Evolutionary conservation across 768 basidiomycete genomes (phyloP).

Genomic region (Cyclocybe aegerita): DNA sequence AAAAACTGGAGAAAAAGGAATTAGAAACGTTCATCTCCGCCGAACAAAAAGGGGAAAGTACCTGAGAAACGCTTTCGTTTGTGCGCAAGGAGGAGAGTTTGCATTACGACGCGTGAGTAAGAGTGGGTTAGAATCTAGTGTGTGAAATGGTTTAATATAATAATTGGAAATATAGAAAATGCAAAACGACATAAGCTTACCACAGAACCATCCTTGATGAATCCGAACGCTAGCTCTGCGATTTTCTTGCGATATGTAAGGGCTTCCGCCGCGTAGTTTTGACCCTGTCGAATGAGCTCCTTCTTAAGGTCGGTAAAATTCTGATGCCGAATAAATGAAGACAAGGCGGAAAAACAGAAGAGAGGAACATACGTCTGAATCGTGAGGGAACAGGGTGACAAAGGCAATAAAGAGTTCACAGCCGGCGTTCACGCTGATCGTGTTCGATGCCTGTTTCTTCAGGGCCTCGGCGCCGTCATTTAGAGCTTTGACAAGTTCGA

Average conservation of each 20-base stretch:
- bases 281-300: conserved; percentile 80
- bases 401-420: conserved; percentile 90
- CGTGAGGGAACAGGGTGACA: conserved; percentile 81
- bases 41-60: conserved; percentile 21
- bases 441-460: conserved; percentile 63
- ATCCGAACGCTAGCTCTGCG: conserved; percentile 82
- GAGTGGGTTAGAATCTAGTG: conserved; percentile 93
- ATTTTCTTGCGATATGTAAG: conserved; percentile 88
- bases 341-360: conserved; percentile 1
- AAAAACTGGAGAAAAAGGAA: conserved; percentile 57
- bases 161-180: conserved; percentile 2
- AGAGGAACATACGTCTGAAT: conserved; percentile 61
- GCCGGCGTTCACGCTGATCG: conserved; percentile 85
- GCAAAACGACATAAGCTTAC: conserved; percentile 36
- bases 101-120: conserved; percentile 94
- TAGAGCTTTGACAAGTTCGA: conserved; percentile 85
- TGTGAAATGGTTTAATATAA: conserved; percentile 9
- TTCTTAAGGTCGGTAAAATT: conserved; percentile 83
- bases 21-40: conserved; percentile 16
- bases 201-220: conserved; percentile 94
- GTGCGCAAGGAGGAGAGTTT: conserved; percentile 88
- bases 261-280: conserved; percentile 74
- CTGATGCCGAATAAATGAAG: conserved; percentile 34
- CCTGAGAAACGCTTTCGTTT: conserved; percentile 87
- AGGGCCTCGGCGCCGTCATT: conserved; percentile 71